Conservation (phyloP, 2,329 filamentous ascomycete genomes). For the Cytospora piceicola region DNA sequence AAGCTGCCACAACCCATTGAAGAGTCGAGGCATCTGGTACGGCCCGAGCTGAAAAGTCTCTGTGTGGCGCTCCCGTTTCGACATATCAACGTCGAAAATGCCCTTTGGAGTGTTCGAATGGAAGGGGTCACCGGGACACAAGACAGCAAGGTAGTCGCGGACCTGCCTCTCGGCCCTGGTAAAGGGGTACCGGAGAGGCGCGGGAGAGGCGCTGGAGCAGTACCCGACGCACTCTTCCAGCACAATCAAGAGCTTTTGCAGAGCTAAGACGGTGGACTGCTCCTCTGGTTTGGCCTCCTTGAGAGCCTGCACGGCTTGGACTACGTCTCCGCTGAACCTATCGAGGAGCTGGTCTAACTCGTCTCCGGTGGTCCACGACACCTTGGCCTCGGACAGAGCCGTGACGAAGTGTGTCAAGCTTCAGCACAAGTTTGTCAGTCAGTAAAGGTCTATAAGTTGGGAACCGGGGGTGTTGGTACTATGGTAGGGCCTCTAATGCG, state of each 20-base stretch:
- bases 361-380: conserved; percentile 34
- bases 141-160: conserved; percentile 35
- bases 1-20: conserved; percentile 41
- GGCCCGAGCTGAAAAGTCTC: conserved; percentile 36
- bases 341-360: conserved; percentile 35
- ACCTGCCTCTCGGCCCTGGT: conserved; percentile 39
- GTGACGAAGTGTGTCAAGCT: conserved; percentile 37
- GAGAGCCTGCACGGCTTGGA: conserved; percentile 44
- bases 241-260: conserved; percentile 32
- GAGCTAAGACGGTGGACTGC: conserved; percentile 31
- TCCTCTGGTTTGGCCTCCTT: conserved; percentile 39
- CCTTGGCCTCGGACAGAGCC: conserved; percentile 31
- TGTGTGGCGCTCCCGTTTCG: conserved; percentile 10
- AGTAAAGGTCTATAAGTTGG: too few species aligned
- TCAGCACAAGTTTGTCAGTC: too few species aligned
- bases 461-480: conserved; percentile 31
- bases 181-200: conserved; percentile 35
- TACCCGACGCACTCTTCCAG: conserved; percentile 35
- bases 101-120: background rate
- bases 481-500: conserved; percentile 37
- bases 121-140: conserved; percentile 34
- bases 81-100: background rate
- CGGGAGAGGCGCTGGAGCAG: conserved; percentile 30
- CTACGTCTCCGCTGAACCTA: conserved; percentile 41
- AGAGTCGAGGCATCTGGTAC: conserved; percentile 35